phyloP scores from a whole-genome alignment of 495 filamentous ascomycete genomes.

The Trichoderma reesei region DNA sequence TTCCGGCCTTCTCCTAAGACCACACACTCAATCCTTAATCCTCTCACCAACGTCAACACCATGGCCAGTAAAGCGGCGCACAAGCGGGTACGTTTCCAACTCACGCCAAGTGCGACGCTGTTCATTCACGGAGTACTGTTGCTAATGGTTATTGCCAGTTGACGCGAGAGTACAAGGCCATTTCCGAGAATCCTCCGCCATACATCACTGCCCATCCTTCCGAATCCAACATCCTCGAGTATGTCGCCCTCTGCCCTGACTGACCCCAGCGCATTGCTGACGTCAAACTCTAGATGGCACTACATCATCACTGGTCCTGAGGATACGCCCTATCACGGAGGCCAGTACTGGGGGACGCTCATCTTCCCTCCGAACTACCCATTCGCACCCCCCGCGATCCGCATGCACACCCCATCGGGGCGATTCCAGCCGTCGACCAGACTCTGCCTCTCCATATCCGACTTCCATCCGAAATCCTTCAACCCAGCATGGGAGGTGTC shows the following conservation, averaged over 20 bases:
- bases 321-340: slow-evolving; percentile 83
- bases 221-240: slow-evolving; percentile 92
- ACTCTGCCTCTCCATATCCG: slow-evolving; percentile 87
- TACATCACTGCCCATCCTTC: slow-evolving; percentile 93
- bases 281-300: slow-evolving; percentile 63
- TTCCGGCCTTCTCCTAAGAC: not conserved
- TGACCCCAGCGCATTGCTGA: not conserved
- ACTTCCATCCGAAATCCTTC: slow-evolving; percentile 96
- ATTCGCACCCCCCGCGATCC: slow-evolving; percentile 92
- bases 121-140: not conserved
- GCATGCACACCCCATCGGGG: slow-evolving; percentile 95
- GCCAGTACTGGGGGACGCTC: slow-evolving; percentile 97
- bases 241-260: slow-evolving; percentile 15
- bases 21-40: not conserved
- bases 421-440: slow-evolving; percentile 89
- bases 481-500: slow-evolving; percentile 99
- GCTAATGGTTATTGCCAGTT: slow-evolving; percentile 44
- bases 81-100: slow-evolving; percentile 57
- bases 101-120: not conserved
- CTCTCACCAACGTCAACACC: slow-evolving; percentile 10
- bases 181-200: slow-evolving; percentile 83
- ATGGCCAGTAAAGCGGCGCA: slow-evolving; percentile 81
- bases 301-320: slow-evolving; percentile 97
- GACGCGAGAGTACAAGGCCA: slow-evolving; percentile 86
- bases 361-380: slow-evolving; percentile 95